Conservation (phyloP, 2,329 filamentous ascomycete genomes). For the Apiospora saccharicola region DNA sequence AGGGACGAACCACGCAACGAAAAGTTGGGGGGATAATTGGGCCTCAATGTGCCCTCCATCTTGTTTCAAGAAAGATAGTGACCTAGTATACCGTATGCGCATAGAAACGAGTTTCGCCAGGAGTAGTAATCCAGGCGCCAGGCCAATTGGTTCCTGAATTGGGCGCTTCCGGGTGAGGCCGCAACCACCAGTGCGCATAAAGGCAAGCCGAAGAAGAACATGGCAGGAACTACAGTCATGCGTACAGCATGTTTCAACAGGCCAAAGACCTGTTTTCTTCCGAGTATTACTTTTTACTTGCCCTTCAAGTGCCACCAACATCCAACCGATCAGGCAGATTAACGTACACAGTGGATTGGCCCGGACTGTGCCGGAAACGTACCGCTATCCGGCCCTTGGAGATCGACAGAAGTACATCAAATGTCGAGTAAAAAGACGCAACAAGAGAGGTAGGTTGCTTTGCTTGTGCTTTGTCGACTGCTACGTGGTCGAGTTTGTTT, state of each 20-base stretch:
- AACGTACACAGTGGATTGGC: background rate
- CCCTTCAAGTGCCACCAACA: background rate
- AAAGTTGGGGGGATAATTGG: constrained; percentile 24
- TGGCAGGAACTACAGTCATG: constrained; percentile 11
- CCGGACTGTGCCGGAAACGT: background rate
- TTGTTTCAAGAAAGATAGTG: constrained; percentile 19
- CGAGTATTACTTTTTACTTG: background rate
- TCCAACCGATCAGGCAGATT: background rate
- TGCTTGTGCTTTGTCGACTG: background rate
- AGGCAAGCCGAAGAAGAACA: constrained; percentile 2
- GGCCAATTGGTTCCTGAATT: constrained; percentile 39
- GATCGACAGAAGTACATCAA: background rate
- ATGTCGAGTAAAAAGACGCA: constrained; percentile 4
- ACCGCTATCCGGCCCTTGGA: background rate
- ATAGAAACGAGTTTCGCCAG: background rate
- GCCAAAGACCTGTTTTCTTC: background rate
- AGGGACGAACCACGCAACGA: background rate
- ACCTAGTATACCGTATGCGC: background rate
- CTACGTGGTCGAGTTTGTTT: constrained; percentile 30
- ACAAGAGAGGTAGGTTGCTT: background rate
- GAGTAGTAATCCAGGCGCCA: constrained; percentile 18
- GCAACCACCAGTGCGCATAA: constrained; percentile 24
- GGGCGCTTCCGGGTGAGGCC: constrained; percentile 34
- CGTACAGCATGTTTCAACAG: constrained; percentile 13
- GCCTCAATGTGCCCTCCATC: constrained; percentile 28